Evolutionary conservation across 805 yeast species (phyloP), one percentile per base, ranked within the genome.

Genomic region (Blastobotrys mokoenaii): DNA sequence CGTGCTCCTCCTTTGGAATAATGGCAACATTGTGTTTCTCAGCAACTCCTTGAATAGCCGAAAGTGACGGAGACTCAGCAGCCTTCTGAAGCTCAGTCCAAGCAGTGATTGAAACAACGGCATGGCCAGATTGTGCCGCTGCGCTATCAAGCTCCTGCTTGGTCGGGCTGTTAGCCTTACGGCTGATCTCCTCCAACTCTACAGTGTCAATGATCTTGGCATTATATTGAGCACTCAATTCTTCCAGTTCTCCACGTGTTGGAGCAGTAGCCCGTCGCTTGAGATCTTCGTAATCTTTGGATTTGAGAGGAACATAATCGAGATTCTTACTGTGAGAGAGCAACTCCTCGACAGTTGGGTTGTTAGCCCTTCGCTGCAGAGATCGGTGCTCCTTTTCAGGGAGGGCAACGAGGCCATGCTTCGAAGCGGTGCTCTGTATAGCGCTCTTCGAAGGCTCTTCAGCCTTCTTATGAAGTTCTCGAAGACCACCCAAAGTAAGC

Each of bases 401-500:
- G 3, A 58, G 22, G 15, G 49, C 41, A 7, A 35, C 35, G 12
- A 47, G 38, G 8, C 53, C 53, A 20, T 44, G 52, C 22, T 48
- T 47, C 18, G 40, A 41, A 6, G 46, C 49, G 29, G 40, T 32
- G 3, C 34, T 42, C 33, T 41, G 32, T 16, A 54, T 30, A 17
- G 53, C 56, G 6, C 52, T 50, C 39, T 32, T 40, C 1, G 54
- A 25, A 1, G 60, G 59, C 14, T 45, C 33, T 12, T 54, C 52
- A 16, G 49, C 46, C 43, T 38, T 20, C 29, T 37, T 18, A 37
- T 46, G 45, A 44, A 53, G 32, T 8, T 49, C 49, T 10, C 32
- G 25, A 41, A 64, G 62, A 32, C 66, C 70, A 15, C 58, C 65
- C 30, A 59, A 54, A 1, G 68, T 46, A 5, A 68, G 37, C 15